Conservation (phyloP, 1,139 yeast species). For the Candida tunisiensis region DNA sequence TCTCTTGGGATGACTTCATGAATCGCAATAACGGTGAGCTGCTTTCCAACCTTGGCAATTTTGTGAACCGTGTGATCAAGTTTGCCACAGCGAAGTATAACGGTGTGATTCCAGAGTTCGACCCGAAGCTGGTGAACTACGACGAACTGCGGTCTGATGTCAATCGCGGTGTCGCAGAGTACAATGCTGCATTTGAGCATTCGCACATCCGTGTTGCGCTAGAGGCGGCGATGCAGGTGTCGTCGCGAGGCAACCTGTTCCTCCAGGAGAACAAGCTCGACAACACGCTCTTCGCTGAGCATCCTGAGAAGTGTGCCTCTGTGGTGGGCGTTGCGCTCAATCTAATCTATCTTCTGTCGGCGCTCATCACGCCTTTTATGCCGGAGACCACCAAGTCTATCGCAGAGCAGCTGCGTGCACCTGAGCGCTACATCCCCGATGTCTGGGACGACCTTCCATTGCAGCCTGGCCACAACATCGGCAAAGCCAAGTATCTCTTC, state of each 20-base stretch:
- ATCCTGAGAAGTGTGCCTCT: constrained; percentile 75
- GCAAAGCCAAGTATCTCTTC: constrained; percentile 83
- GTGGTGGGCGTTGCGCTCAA: constrained; percentile 87
- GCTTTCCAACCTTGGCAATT: constrained; percentile 91
- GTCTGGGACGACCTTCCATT: constrained; percentile 52
- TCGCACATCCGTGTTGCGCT: constrained; percentile 77
- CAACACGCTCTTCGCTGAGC: constrained; percentile 60
- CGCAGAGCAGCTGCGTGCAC: constrained; percentile 66
- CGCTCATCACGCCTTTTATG: constrained; percentile 75
- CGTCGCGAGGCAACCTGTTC: constrained; percentile 88
- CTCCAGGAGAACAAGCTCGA: constrained; percentile 92
- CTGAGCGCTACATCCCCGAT: constrained; percentile 63
- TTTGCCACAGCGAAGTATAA: constrained; percentile 83
- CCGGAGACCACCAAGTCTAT: constrained; percentile 68
- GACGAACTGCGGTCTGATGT: constrained; percentile 37
- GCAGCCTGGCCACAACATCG: constrained; percentile 71
- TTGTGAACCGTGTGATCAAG: constrained; percentile 84
- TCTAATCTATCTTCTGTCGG: constrained; percentile 65
- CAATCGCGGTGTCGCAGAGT: constrained; percentile 39
- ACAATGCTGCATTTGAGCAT: constrained; percentile 58
- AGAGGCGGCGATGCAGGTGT: constrained; percentile 78
- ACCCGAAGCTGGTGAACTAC: constrained; percentile 21
- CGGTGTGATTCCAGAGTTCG: constrained; percentile 64
- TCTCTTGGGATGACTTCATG: constrained; percentile 94
- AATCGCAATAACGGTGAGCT: constrained; percentile 85